Evolutionary conservation across 2,329 filamentous ascomycete genomes (phyloP).

Genomic region (Pseudocercospora fuligena): DNA sequence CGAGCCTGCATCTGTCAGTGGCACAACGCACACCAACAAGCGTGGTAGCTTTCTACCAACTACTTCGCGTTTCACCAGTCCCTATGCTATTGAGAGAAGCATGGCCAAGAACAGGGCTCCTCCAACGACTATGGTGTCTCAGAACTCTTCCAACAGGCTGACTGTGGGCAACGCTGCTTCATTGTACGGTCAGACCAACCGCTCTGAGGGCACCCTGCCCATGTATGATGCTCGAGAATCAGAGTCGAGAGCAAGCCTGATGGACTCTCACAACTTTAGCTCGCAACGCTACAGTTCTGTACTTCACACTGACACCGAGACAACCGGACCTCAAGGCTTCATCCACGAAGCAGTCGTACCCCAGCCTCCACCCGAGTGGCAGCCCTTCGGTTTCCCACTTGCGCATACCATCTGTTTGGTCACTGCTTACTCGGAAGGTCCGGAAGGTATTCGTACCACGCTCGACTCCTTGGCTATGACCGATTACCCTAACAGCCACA

Average conservation of each 20-base stretch:
- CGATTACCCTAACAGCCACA: constrained; percentile 99
- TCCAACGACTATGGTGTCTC: constrained; percentile 94
- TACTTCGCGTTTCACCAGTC: constrained; percentile 91
- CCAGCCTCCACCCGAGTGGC: constrained; percentile 94
- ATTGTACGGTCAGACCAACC: constrained; percentile 69
- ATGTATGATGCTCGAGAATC: constrained; percentile 22
- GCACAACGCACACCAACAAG: constrained; percentile 75
- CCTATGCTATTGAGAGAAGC: constrained; percentile 75
- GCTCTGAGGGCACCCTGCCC: constrained; percentile 61
- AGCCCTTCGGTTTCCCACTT: constrained; percentile 93
- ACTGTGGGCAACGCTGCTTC: constrained; percentile 64
- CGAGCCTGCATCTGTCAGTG: constrained; percentile 63
- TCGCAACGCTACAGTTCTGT: constrained; percentile 57
- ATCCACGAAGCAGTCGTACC: constrained; percentile 96
- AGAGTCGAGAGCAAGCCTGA: constrained; percentile 45
- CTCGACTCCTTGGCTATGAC: constrained; percentile 96
- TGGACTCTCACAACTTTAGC: constrained; percentile 44
- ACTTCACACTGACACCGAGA: constrained; percentile 64
- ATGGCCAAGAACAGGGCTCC: constrained; percentile 56
- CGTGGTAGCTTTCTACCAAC: constrained; percentile 88
- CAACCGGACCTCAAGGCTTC: constrained; percentile 87
- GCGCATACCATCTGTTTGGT: constrained; percentile 94
- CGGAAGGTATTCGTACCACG: constrained; percentile 88
- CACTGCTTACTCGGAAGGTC: constrained; percentile 95
- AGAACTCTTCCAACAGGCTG: constrained; percentile 74